A percentile compares a stretch with the other conserved stretches of the same genome.
These are phyloP conservation scores for Heterococcus sp. DNA, from an alignment of 108 stramenopile species.

Conservation along the genomic window DNA sequence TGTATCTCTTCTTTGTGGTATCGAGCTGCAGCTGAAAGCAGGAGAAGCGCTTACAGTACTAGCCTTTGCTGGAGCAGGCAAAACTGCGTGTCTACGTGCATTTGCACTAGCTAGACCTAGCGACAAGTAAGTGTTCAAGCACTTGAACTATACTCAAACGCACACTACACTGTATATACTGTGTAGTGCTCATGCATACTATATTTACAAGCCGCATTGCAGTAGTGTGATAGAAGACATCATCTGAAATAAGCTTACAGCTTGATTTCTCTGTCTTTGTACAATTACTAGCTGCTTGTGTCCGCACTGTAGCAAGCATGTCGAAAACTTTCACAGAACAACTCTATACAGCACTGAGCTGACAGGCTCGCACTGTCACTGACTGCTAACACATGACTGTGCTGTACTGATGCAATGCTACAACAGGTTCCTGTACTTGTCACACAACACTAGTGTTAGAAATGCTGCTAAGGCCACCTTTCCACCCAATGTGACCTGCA, in stretches of 20 bases:
- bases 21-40: slow-evolving; percentile 3
- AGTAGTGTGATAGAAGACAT: too few species aligned
- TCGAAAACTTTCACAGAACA: background rate
- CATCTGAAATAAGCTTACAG: too few species aligned
- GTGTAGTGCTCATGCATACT: too few species aligned
- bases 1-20: too few species aligned
- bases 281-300: too few species aligned
- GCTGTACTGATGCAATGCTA: background rate
- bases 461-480: slow-evolving; percentile 28
- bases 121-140: background rate
- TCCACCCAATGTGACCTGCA: slow-evolving; percentile 35
- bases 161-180: too few species aligned
- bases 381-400: background rate
- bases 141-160: slow-evolving; percentile 12
- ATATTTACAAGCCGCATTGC: too few species aligned
- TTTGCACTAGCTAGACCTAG: slow-evolving; percentile 36
- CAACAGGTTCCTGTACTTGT: slow-evolving; percentile 3
- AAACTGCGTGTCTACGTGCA: slow-evolving; percentile 37
- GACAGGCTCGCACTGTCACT: slow-evolving; percentile 1
- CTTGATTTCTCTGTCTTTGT: slow-evolving; percentile 2
- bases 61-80: slow-evolving; percentile 41
- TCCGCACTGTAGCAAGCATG: too few species aligned
- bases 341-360: background rate
- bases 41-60: slow-evolving; percentile 33
- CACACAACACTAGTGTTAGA: slow-evolving; percentile 24